Base-by-base conservation (phyloP, 2,329 filamentous ascomycete genomes). In the Penicillium hordei region DNA sequence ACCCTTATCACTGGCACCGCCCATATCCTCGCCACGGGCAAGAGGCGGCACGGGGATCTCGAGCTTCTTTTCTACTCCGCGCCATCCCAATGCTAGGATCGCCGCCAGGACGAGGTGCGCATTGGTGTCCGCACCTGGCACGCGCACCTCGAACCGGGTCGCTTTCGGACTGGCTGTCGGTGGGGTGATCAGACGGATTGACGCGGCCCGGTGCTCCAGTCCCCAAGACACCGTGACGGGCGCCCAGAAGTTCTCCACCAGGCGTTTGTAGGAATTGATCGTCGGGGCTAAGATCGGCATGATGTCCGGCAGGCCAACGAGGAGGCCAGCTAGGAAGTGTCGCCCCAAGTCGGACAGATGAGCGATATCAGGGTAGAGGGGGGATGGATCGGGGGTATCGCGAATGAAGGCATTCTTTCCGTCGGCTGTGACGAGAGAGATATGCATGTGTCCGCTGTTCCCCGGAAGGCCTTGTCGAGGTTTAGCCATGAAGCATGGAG, bases 211-310 rank as follows among this genome's bases (percentile, higher is more conserved):
- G 74, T 99, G 93, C 76, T 97, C 94, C 5, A 97, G 79, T 0
- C 94, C 94, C 94, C 94, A 99, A 0, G 91, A 96, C 0, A 97
- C 94, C 0, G 93, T 97, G 6, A 99, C 94, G 0, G 94, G 94
- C 0, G 94, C 94, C 94, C 94, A 99, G 78, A 97, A 97, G 78
- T 97, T 97, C 80, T 99, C 94, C 2, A 99, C 94, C 0, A 99
- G 83, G 4, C 94, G 88, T 79, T 99, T 99, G 82, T 99, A 99
- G 60, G 91, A 96, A 82, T 99, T 99, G 70, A 99, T 85, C 1
- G 91, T 99, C 0, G 94, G 94, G 0, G 93, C 94, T 13, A 99
- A 82, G 58, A 97, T 81, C 0, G 94, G 94, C 94, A 99, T 99
- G 65, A 97, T 86, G 70, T 97, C 91, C 2, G 94, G 91, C 4